Percentiles rank a stretch among this genome's conserved stretches.
Evolutionary conservation across 768 basidiomycete species (phyloP).

Genomic region (Leccinum incarnatum): DNA sequence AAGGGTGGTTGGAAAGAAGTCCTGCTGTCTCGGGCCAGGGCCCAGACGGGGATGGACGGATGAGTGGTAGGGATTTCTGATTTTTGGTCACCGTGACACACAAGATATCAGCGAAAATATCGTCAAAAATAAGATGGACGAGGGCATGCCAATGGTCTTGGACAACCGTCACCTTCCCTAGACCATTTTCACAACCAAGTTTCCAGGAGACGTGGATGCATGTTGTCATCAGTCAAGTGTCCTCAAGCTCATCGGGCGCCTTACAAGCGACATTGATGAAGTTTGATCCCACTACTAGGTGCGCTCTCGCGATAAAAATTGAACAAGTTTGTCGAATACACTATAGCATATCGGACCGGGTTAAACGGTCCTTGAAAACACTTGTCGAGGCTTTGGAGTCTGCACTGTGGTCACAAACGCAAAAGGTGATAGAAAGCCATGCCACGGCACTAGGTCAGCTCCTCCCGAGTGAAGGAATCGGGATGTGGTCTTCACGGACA

Average conservation of each 20-base stretch:
- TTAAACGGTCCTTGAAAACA: slow-evolving; percentile 10
- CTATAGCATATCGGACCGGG: slow-evolving; percentile 15
- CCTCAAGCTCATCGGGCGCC: slow-evolving; percentile 21
- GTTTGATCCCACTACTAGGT: slow-evolving; percentile 16
- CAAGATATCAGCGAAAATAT: slow-evolving; percentile 6
- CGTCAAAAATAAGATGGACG: slow-evolving; percentile 6
- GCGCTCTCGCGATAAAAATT: background rate
- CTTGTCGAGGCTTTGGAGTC: slow-evolving; percentile 19
- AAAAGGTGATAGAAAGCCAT: slow-evolving; percentile 3
- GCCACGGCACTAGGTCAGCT: background rate
- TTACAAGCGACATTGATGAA: slow-evolving; percentile 16
- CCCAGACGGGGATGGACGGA: no score
- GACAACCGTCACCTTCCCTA: background rate
- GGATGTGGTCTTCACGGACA: slow-evolving; percentile 52
- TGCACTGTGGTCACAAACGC: slow-evolving; percentile 12
- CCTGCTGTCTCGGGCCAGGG: no score
- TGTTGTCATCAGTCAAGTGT: slow-evolving; percentile 13
- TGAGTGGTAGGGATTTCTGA: no score
- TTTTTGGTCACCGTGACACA: no score
- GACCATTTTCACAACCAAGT: slow-evolving; percentile 19
- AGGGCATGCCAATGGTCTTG: background rate
- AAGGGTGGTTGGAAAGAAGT: background rate
- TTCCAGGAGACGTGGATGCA: slow-evolving; percentile 20
- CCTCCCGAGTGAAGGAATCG: slow-evolving; percentile 23
- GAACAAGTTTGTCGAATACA: background rate